Evolutionary conservation across 2,329 filamentous ascomycete species (phyloP).

Genomic region (Scopulariopsis brevicaulis): DNA sequence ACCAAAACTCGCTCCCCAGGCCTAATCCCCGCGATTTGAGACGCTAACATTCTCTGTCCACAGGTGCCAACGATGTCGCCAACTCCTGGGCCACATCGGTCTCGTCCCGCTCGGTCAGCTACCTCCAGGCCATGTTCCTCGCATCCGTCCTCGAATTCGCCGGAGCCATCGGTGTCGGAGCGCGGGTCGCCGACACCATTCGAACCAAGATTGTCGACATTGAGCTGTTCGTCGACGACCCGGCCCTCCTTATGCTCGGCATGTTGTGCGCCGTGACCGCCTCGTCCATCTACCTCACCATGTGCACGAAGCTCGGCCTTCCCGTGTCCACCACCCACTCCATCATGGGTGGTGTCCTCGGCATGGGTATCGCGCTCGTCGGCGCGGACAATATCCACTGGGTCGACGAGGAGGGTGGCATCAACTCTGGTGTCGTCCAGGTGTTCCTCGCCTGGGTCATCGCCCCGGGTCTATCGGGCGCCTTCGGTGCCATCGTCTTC

Average conservation of each 20-base stretch:
- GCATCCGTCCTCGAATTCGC: conserved; percentile 49
- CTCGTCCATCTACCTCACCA: conserved; percentile 42
- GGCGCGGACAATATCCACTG: conserved; percentile 42
- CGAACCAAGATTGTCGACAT: conserved; percentile 46
- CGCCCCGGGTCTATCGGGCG: conserved; percentile 19
- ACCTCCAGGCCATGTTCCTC: conserved; percentile 47
- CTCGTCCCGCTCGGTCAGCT: conserved; percentile 53
- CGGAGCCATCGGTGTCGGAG: conserved; percentile 47
- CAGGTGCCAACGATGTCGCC: conserved; percentile 54
- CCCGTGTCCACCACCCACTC: conserved; percentile 55
- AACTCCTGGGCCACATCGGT: conserved; percentile 67
- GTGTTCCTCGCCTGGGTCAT: conserved; percentile 25
- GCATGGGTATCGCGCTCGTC: conserved; percentile 44
- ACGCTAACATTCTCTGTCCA: conserved; percentile 13
- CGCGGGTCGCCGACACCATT: conserved; percentile 50
- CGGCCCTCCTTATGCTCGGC: conserved; percentile 44
- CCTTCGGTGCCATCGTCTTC: conserved; percentile 23
- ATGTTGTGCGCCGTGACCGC: conserved; percentile 44
- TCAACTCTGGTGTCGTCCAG: conserved; percentile 19
- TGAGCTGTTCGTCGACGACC: conserved; percentile 29
- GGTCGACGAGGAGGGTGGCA: conserved; percentile 26
- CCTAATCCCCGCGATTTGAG: background rate
- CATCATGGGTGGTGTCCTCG: conserved; percentile 46
- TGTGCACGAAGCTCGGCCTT: conserved; percentile 40
- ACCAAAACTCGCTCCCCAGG: too few species aligned